Conservation (phyloP, 2,329 filamentous ascomycete species). For the Hansfordia pulvinata region DNA sequence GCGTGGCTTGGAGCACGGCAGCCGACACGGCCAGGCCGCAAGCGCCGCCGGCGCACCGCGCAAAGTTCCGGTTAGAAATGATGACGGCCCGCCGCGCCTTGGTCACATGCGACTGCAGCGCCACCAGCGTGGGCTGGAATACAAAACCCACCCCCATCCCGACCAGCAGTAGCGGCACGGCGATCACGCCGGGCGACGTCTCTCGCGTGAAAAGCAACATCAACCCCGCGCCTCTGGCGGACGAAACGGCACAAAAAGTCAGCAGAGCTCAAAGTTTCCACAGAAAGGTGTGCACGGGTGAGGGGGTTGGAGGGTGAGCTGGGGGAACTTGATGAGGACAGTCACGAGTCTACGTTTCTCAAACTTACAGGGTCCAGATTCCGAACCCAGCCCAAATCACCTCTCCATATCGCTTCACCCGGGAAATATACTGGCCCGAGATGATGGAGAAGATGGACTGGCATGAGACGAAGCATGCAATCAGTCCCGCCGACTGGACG, state of each 20-base stretch:
- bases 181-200: conserved; percentile 32
- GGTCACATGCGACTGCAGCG: conserved; percentile 40
- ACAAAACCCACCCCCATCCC: conserved; percentile 37
- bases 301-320: too few species aligned
- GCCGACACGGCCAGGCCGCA: conserved; percentile 43
- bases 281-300: neutral
- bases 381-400: conserved; percentile 33
- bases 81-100: conserved; percentile 46
- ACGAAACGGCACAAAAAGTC: neutral
- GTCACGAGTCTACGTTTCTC: too few species aligned
- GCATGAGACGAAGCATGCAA: conserved; percentile 31
- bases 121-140: conserved; percentile 36
- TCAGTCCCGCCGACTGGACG: conserved; percentile 34
- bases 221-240: conserved; percentile 18
- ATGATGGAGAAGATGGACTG: conserved; percentile 31
- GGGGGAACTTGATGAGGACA: too few species aligned
- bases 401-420: conserved; percentile 41
- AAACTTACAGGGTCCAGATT: conserved; percentile 20
- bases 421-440: conserved; percentile 44
- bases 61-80: conserved; percentile 49
- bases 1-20: conserved; percentile 25
- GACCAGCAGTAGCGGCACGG: conserved; percentile 33
- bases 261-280: neutral
- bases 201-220: conserved; percentile 30
- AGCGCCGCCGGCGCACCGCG: conserved; percentile 44